Conservation (phyloP, 192 early-diverging fungal species). For the Coemansia sp. region DNA sequence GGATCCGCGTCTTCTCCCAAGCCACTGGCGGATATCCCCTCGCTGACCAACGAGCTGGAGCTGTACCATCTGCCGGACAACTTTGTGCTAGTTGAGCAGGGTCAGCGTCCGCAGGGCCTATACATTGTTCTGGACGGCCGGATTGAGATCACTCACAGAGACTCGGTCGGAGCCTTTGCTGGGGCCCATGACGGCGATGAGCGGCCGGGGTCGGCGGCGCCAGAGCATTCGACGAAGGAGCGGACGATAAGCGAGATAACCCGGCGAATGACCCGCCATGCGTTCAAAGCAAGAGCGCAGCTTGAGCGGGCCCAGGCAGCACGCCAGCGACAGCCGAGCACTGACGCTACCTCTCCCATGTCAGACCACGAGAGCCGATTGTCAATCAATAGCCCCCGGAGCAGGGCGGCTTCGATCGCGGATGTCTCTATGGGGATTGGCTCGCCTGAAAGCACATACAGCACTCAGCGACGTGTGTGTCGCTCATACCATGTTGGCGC, state of each 20-base stretch:
- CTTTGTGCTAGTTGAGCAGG: constrained; percentile 70
- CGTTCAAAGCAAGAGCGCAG: constrained; percentile 8
- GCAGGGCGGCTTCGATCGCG: no score
- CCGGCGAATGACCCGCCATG: constrained; percentile 30
- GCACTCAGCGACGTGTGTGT: constrained; percentile 15
- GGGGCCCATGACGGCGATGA: constrained; percentile 14
- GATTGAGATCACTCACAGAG: constrained; percentile 54
- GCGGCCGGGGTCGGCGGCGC: background rate
- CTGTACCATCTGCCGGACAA: constrained; percentile 72
- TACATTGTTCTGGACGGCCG: constrained; percentile 92
- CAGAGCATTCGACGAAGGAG: background rate
- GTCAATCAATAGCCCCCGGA: no score
- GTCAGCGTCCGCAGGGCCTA: constrained; percentile 75
- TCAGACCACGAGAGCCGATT: no score
- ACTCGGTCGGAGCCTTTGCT: constrained; percentile 38
- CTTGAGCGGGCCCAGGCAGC: constrained; percentile 6
- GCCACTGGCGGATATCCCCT: constrained; percentile 28
- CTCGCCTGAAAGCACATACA: background rate
- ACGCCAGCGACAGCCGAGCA: background rate
- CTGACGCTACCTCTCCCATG: no score
- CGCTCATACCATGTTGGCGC: constrained; percentile 68
- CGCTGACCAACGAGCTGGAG: constrained; percentile 60
- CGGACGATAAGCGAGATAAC: constrained; percentile 23
- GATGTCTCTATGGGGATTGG: no score
- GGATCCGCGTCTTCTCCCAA: constrained; percentile 1